phyloP scores from a whole-genome alignment of 2,329 filamentous ascomycete genomes.

The Acrodontium crateriforme region DNA sequence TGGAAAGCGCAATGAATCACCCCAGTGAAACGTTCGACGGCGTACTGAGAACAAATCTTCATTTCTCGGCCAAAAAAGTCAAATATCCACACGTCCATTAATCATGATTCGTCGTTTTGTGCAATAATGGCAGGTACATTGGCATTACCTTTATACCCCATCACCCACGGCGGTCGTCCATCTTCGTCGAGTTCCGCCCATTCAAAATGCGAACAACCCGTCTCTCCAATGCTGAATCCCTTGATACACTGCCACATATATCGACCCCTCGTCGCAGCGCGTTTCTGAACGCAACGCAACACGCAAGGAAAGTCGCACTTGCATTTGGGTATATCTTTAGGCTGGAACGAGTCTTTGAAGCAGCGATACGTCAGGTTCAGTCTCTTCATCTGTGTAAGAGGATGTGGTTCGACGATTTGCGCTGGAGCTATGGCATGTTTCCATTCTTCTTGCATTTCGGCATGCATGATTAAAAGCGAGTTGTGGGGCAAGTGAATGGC shows the following conservation, averaged over 20 bases:
- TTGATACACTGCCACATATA: slow-evolving; percentile 95
- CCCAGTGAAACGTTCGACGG: too few relatives aligned
- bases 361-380: slow-evolving; percentile 92
- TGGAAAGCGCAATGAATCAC: too few relatives aligned
- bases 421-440: slow-evolving; percentile 76
- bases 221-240: slow-evolving; percentile 52
- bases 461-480: slow-evolving; percentile 87
- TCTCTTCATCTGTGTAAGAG: slow-evolving; percentile 61
- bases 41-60: too few relatives aligned
- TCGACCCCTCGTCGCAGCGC: slow-evolving; percentile 58
- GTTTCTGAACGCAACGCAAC: slow-evolving; percentile 66
- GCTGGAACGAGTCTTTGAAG: slow-evolving; percentile 66
- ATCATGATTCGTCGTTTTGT: too few relatives aligned
- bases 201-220: slow-evolving; percentile 59
- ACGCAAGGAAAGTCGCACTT: slow-evolving; percentile 55
- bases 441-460: slow-evolving; percentile 95
- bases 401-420: slow-evolving; percentile 68
- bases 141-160: slow-evolving; percentile 19
- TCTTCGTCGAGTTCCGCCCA: slow-evolving; percentile 84
- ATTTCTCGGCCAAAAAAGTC: too few relatives aligned
- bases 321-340: slow-evolving; percentile 64
- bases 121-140: too few relatives aligned
- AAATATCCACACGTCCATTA: too few relatives aligned
- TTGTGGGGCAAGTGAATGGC: slow-evolving; percentile 91
- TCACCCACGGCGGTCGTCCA: slow-evolving; percentile 57